Base-by-base conservation (phyloP, 371 early-diverging fungal genomes). In the Aphelidium insulamus region DNA sequence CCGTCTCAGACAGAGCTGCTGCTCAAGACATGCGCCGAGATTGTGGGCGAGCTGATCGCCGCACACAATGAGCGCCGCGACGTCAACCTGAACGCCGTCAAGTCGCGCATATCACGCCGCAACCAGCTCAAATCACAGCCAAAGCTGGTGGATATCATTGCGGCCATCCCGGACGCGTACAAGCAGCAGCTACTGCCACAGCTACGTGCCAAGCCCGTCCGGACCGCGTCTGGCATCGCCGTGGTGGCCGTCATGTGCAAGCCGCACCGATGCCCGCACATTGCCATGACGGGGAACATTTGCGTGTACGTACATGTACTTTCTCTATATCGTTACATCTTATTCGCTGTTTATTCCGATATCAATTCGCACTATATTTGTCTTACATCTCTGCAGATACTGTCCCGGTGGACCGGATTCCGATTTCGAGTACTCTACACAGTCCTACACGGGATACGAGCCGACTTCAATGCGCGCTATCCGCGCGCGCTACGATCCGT, bases 241-340 rank as follows among this genome's bases (percentile, higher is more conserved):
- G 95, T 99, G 5, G 98, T 99, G 0, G 99, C 99, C 22, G 98
- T 99, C 18, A 99, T 99, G 99, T 97, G 98, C 62, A 99, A 98
- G 55, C 99, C 99, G 22, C 99, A 99, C 53, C 56, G 99, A 40
- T 99, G 99, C 45, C 99, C 99, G 26, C 99, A 99, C 48, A 98
- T 99, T 51, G 98, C 99, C 28, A 79, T 97, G 76, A 98, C 99
- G 2, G 98, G 98, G 40, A 97, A 99, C 51, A 94, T 99, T 40
- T 99, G 99, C 51, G 95, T 97, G 62, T 78, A 72, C 41, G 69
- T 55, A 24, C 19, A 14, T 21, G 30, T 29, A 6, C 8, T 18
- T 27, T 21, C 15, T 14, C 5, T 32, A 18, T 25, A 23, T 24
- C 1, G 10, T 20, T 20, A 25, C 14, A 5, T 34, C 14, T 39